Conservation (phyloP, 106 monocot species). For the Acanthochlamys bracteata region DNA sequence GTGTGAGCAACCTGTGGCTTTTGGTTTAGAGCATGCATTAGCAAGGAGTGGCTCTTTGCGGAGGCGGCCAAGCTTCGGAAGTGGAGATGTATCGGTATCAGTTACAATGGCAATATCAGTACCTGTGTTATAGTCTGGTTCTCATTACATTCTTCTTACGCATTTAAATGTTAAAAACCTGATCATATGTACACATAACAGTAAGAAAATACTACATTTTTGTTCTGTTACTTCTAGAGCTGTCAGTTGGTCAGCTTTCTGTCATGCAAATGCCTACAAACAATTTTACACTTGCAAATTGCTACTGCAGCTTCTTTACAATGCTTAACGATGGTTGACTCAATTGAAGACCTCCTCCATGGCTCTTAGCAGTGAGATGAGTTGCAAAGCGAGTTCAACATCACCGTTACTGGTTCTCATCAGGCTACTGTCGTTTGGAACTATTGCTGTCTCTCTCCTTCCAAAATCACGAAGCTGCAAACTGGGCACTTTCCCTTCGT, state of each 20-base stretch:
- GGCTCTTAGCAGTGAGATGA: slow-evolving; percentile 40
- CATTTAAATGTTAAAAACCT: background rate
- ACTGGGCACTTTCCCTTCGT: slow-evolving; percentile 59
- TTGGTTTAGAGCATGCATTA: slow-evolving; percentile 11
- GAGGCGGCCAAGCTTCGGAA: slow-evolving; percentile 9
- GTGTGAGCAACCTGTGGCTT: slow-evolving; percentile 5
- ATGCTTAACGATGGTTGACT: slow-evolving; percentile 11
- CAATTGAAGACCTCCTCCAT: slow-evolving; percentile 68
- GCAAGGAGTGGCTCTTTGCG: slow-evolving; percentile 19
- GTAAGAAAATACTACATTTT: too few relatives aligned
- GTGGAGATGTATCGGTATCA: slow-evolving; percentile 20
- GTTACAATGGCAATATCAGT: slow-evolving; percentile 22
- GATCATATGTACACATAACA: too few relatives aligned
- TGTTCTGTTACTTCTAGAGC: too few relatives aligned
- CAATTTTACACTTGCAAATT: too few relatives aligned
- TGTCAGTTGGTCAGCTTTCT: too few relatives aligned
- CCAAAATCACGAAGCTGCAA: slow-evolving; percentile 42
- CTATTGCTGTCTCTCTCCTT: slow-evolving; percentile 8
- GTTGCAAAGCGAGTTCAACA: slow-evolving; percentile 13
- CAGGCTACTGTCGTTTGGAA: slow-evolving; percentile 5
- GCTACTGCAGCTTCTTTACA: too few relatives aligned
- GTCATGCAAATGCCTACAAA: too few relatives aligned
- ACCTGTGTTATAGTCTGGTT: slow-evolving; percentile 18
- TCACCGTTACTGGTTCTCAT: background rate
- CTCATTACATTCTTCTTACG: background rate